A percentile compares a stretch with the other conserved stretches of the same genome.
Conservation (phyloP, 163 green algal species). For the Trebouxiophyceae sp. region DNA sequence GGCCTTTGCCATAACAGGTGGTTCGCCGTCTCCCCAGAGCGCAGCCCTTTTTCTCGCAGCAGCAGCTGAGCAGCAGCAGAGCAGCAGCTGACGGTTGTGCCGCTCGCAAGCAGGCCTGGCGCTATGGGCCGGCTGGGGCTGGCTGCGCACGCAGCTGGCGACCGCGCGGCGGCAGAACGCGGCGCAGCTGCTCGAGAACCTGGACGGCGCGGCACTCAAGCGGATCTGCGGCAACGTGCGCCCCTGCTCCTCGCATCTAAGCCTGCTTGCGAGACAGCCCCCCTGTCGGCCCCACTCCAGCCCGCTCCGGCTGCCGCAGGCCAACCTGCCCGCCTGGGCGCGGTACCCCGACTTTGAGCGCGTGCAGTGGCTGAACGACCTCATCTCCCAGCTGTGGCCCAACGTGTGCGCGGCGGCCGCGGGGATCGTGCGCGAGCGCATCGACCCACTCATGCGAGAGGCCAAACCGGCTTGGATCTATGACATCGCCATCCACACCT, state of each 20-base stretch:
- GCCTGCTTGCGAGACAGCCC: too few species aligned
- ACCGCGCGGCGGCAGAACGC: neutral
- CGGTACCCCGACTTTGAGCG: slow-evolving; percentile 9
- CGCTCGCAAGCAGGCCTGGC: neutral
- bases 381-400: slow-evolving; percentile 16
- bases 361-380: slow-evolving; percentile 4
- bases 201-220: neutral
- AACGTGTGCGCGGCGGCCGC: neutral
- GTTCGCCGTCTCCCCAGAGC: neutral
- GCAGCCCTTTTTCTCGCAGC: neutral
- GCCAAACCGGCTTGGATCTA: slow-evolving; percentile 6
- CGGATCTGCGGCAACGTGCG: neutral
- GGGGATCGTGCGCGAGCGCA: neutral
- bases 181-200: neutral
- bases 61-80: neutral
- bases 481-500: slow-evolving; percentile 5
- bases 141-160: neutral
- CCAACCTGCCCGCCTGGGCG: slow-evolving; percentile 8
- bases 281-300: too few species aligned
- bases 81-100: neutral
- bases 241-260: too few species aligned
- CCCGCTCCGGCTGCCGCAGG: too few species aligned
- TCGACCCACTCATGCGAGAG: neutral
- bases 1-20: slow-evolving; percentile 1
- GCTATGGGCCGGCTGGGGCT: neutral